A percentile compares a stretch with the other conserved stretches of the same genome.
Conservation (phyloP, 1,139 yeast genomes). For the Yamadazyma pseudoaaseri region DNA sequence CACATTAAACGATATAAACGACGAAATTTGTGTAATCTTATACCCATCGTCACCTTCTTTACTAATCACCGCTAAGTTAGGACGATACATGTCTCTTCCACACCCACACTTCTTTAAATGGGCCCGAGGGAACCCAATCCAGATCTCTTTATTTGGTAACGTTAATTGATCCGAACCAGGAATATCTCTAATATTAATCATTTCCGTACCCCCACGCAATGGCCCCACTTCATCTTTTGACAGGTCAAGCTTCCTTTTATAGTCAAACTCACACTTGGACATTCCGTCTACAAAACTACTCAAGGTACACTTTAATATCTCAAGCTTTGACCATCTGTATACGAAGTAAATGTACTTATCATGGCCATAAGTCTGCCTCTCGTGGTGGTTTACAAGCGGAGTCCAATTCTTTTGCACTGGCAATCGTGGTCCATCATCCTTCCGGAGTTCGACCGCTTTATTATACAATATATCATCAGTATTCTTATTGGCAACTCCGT, state of each 20-base stretch:
- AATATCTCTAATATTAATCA: conserved; percentile 22
- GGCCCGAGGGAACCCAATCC: conserved; percentile 52
- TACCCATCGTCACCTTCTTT: conserved; percentile 20
- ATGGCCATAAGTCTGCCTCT: conserved; percentile 15
- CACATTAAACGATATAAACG: conserved; percentile 34
- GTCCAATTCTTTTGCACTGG: conserved; percentile 33
- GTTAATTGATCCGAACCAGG: conserved; percentile 6
- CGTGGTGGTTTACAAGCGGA: conserved; percentile 23
- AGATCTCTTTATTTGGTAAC: conserved; percentile 37
- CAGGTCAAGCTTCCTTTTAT: conserved; percentile 18
- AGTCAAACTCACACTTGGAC: conserved; percentile 32
- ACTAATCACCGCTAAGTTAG: conserved; percentile 40
- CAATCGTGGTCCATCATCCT: conserved; percentile 16
- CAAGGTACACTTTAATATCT: conserved; percentile 24
- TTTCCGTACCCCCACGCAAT: conserved; percentile 34
- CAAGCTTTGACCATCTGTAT: conserved; percentile 29
- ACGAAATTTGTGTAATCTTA: conserved; percentile 30
- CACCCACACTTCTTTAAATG: conserved; percentile 49
- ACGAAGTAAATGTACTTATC: conserved; percentile 26
- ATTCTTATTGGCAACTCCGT: conserved; percentile 18
- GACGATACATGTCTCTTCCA: conserved; percentile 46
- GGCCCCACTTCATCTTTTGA: conserved; percentile 27
- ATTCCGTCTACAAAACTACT: conserved; percentile 17
- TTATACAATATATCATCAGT: conserved; percentile 21
- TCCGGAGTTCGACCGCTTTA: conserved; percentile 27